phyloP scores from a whole-genome alignment of 176 grass and related monocot species.

The Triticum dicoccoides region DNA sequence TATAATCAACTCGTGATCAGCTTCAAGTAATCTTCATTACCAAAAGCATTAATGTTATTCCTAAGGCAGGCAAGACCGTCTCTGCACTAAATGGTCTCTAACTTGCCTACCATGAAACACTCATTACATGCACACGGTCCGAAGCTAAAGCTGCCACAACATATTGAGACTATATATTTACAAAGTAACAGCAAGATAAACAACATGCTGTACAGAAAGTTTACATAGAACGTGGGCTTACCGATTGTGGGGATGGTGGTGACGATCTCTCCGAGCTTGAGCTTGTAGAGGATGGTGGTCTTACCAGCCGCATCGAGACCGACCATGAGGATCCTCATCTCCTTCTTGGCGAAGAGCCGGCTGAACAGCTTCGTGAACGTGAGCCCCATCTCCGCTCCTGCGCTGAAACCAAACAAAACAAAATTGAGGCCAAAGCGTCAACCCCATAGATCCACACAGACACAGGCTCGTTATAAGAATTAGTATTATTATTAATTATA shows the following conservation, averaged over 20 bases:
- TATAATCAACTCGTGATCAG: neutral
- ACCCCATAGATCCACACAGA: neutral
- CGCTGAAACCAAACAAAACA: slow-evolving; percentile 20
- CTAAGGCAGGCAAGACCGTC: neutral
- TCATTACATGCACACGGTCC: neutral
- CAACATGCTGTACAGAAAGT: neutral
- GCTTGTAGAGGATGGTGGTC: slow-evolving; percentile 93
- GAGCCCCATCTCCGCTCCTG: slow-evolving; percentile 66
- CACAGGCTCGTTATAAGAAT: neutral
- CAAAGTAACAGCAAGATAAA: neutral
- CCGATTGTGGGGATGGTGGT: slow-evolving; percentile 88
- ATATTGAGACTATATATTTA: neutral
- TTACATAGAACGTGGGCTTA: neutral
- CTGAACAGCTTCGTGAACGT: slow-evolving; percentile 90
- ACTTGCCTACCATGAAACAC: neutral
- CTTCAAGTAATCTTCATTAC: neutral
- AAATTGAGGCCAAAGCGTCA: neutral
- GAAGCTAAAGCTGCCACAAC: neutral
- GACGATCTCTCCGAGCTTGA: slow-evolving; percentile 92
- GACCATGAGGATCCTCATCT: slow-evolving; percentile 93
- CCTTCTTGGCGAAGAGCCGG: slow-evolving; percentile 88
- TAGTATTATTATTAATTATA: too few relatives aligned
- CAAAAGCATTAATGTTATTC: neutral
- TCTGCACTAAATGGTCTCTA: neutral
- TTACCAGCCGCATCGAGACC: slow-evolving; percentile 89